Evolutionary conservation across 176 grass and related monocot species (phyloP), one percentile per base, ranked within the genome.

Genomic region (Typha latifolia): DNA sequence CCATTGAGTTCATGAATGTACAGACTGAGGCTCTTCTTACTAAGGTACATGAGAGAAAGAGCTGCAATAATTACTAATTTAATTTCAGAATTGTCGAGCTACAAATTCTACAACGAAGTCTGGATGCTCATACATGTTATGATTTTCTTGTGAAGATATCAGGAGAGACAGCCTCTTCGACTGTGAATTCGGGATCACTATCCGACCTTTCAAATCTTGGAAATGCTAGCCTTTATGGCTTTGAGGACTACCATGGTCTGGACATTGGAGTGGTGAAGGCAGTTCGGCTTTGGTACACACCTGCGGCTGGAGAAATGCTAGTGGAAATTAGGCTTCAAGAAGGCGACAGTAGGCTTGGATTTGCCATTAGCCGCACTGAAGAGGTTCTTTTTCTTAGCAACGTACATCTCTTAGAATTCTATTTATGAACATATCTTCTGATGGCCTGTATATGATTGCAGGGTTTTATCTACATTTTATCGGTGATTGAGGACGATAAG

Each of bases 181-280:
- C 93, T 15, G 88, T 97, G 34, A 92, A 86, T 76, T 80, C 83
- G 16, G 89, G 94, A 15, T 99, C 94, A 2, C 53, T 93, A 48
- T 75, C 89, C 2, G 94, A 99, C 68, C 94, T 99, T 12, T 73
- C 89, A 16, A 87, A 93, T 61, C 83, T 99, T 6, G 86, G 89
- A 62, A 97, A 97, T 66, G 83, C 86, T 63, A 99, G 94, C 62
- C 80, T 92, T 0, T 97, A 97, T 50, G 94, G 94, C 13, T 99
- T 99, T 76, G 94, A 99, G 76, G 89, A 99, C 76, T 99, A 93
- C 51, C 94, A 93, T 47, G 94, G 89, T 74, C 78, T 99, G 43
- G 94, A 99, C 81, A 99, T 99, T 66, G 89, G 94, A 68, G 89
- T 99, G 51, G 94, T 99, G 50, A 99, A 87, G 81, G 94, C 94